Percentiles rank a stretch among this genome's conserved stretches.
Conservation (phyloP, 306 rosid species). For the Lagenaria siceraria region DNA sequence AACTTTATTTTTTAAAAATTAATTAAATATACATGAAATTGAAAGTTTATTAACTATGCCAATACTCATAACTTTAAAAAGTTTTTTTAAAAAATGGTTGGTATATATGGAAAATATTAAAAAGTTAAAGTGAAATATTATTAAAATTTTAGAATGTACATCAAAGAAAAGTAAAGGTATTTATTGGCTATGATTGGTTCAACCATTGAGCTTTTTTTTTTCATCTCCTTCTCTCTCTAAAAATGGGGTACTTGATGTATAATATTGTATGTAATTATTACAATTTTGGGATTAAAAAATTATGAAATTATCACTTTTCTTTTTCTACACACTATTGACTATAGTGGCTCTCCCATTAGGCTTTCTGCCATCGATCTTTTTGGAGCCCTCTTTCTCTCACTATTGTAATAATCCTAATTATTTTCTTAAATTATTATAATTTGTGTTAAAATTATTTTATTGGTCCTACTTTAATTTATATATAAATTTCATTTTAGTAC, state of each 20-base stretch:
- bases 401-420: neutral
- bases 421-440: too few species aligned
- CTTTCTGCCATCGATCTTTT: neutral
- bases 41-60: too few species aligned
- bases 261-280: neutral
- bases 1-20: too few species aligned
- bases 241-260: neutral
- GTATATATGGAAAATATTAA: neutral
- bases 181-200: neutral
- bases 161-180: neutral
- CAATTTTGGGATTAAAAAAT: neutral
- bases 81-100: neutral
- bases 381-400: neutral
- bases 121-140: neutral
- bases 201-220: neutral
- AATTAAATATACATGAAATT: too few species aligned
- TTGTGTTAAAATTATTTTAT: neutral
- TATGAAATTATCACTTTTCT: neutral
- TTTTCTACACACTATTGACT: neutral
- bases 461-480: neutral
- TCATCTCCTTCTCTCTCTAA: neutral
- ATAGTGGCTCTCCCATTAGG: neutral
- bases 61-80: too few species aligned
- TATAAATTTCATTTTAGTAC: too few species aligned
- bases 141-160: neutral